These are phyloP conservation scores for Aristolochia fimbriata DNA, from an alignment of 164 flowering plant species.

Conservation along the genomic window DNA sequence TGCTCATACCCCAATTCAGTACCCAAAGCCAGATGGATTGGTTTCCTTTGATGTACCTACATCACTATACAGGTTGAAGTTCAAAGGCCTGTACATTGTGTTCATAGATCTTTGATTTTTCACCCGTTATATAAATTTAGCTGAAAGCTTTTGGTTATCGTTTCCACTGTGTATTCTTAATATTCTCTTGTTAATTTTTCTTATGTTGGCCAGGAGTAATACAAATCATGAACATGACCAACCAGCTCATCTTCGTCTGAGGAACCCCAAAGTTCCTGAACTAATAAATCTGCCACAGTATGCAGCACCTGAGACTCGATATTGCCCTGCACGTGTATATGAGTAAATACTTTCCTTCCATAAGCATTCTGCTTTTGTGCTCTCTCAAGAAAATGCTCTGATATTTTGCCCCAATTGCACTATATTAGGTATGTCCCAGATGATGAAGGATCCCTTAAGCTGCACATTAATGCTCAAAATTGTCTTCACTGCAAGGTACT, in stretches of 20 bases:
- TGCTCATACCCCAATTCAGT: slow-evolving; percentile 59
- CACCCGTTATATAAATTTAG: too few relatives aligned
- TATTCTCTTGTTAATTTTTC: background rate
- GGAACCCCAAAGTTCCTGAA: slow-evolving; percentile 64
- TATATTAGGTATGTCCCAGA: slow-evolving; percentile 54
- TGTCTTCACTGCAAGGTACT: slow-evolving; percentile 95
- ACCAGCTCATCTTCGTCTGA: slow-evolving; percentile 81
- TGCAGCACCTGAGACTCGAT: slow-evolving; percentile 89
- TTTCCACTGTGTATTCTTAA: too few relatives aligned
- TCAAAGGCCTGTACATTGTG: too few relatives aligned
- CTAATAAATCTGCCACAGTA: slow-evolving; percentile 64
- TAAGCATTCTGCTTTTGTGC: slow-evolving; percentile 2
- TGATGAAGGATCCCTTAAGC: slow-evolving; percentile 49
- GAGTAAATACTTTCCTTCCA: slow-evolving; percentile 49
- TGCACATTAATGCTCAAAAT: slow-evolving; percentile 94
- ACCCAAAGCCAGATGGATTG: slow-evolving; percentile 83
- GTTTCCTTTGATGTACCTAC: slow-evolving; percentile 89
- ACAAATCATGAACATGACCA: slow-evolving; percentile 97
- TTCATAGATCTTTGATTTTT: too few relatives aligned
- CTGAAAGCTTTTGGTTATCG: too few relatives aligned
- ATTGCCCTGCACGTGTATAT: slow-evolving; percentile 96
- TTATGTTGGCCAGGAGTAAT: slow-evolving; percentile 54
- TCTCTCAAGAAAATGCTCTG: background rate
- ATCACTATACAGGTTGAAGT: slow-evolving; percentile 66
- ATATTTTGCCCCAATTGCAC: background rate